Base-by-base conservation (phyloP, 1,139 yeast species). In the Hansenula lynferdii region DNA sequence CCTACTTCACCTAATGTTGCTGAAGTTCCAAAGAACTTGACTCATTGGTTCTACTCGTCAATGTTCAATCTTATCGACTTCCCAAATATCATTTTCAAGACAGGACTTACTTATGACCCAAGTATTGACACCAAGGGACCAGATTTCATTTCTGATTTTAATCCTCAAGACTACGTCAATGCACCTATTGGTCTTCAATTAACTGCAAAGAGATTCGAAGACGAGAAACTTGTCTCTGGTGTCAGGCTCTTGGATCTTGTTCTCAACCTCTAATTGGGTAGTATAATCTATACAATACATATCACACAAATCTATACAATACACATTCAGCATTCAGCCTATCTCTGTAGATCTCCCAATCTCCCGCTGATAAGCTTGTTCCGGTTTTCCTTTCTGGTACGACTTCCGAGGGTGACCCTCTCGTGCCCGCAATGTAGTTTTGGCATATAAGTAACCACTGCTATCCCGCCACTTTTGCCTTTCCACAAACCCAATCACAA, bases 21-120 rank as follows among this genome's bases (percentile, higher is more conserved):
- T 3, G 89, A 90, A 12, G 72, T 70, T 34, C 77, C 80, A 28
- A 80, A 76, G 39, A 73, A 76, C 45, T 72, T 84, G 11, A 77
- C 70, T 54, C 81, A 81, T 60, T 83, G 94, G 92, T 80, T 85
- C 17, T 82, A 82, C 64, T 80, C 87, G 12, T 63, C 86, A 1
- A 72, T 82, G 51, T 83, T 76, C 67, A 81, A 80, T 56, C 53
- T 80, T 42, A 62, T 80, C 44, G 87, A 81, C 54, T 69, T 79
- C 57, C 89, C 89, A 38, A 72, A 81, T 32, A 66, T 80, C 45
- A 69, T 70, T 8, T 67, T 77, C 61, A 85, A 80, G 54, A 77
- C 85, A 5, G 84, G 85, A 12, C 60, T 79, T 47, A 65, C 58
- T 49, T 83, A 74, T 54, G 85, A 80, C 54, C 50, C 54, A 23